Evolutionary conservation across 768 basidiomycete genomes (phyloP).

Genomic region (Suillus bovinus): DNA sequence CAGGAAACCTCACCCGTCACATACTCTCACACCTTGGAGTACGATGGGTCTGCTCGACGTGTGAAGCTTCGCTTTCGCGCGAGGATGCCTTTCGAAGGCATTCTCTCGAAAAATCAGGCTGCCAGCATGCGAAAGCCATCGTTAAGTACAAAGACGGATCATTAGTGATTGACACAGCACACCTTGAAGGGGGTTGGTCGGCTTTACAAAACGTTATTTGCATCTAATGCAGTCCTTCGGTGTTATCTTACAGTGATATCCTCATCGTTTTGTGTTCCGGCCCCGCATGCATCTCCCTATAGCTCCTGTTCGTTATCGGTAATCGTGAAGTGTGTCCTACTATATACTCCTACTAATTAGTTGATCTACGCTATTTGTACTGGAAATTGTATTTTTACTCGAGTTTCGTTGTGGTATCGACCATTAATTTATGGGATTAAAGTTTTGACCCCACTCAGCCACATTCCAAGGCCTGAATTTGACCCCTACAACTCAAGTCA

Average conservation of each 20-base stretch:
- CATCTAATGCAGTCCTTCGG: neutral
- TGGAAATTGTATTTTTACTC: neutral
- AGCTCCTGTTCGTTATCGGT: neutral
- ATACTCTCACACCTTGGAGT: neutral
- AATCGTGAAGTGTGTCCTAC: neutral
- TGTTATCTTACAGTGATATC: neutral
- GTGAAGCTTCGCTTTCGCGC: neutral
- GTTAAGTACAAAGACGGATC: neutral
- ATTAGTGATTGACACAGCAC: neutral
- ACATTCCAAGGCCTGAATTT: neutral
- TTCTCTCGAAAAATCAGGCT: neutral
- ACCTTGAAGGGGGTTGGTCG: neutral
- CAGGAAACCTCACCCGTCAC: neutral
- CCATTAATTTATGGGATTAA: neutral
- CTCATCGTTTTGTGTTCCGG: neutral
- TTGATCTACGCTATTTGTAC: neutral
- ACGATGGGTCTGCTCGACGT: neutral
- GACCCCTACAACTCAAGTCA: neutral
- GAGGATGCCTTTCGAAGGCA: constrained; percentile 2
- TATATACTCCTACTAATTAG: neutral
- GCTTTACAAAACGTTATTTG: neutral
- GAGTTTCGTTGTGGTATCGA: neutral
- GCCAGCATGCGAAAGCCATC: neutral
- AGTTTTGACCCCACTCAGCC: neutral
- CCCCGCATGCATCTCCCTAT: neutral